Base-by-base conservation (phyloP, 1,284 basidiomycete genomes). In the Ganoderma meredithae region DNA sequence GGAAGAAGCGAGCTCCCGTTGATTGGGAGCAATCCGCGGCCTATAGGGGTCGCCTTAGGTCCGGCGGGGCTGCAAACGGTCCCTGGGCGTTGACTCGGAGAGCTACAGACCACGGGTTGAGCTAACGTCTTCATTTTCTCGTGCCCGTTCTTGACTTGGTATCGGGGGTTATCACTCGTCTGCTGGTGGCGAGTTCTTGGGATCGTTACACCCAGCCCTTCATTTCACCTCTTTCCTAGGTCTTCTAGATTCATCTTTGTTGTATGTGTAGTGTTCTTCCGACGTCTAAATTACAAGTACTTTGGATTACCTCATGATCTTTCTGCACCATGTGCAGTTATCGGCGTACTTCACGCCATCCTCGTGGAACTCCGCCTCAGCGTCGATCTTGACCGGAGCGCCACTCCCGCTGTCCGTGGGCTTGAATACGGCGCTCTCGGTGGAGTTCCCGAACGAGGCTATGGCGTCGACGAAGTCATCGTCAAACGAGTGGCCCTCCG, bases 401-500 rank as follows among this genome's bases (percentile, higher is more conserved):
- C 25, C 60, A 31, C 27, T 44, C n/a, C 22, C 12, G 15, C 12
- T 47, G 22, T 36, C 15, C 31, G 40, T 6, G 25, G 36, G 27
- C 53, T 68, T 60, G 44, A 65, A 68, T 25, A 59, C 25, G 22
- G 64, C 53, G 17, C 55, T 49, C 64, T 43, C 49, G 15, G n/a
- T 59, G 31, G 53, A 17, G 53, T 63, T 39, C 4, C 65, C 61
- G 4, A 59, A 62, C 43, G 66, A 39, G n/a, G 53, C 64, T 6
- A 66, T 68, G 39, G 65, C 60, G 62, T 72, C 67, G 53, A 47
- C 56, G 49, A 68, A 65, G 22, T 59, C 44, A 27, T 55, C 68
- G 36, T 64, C 69, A 40, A 72, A 60, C 25, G 65, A 72, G 63
- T 70, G 52, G 19, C 72, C 70, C 52, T 73, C 31, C 5, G 31